Conservation (phyloP, 2,329 filamentous ascomycete species). For the Elsinoe fawcettii region DNA sequence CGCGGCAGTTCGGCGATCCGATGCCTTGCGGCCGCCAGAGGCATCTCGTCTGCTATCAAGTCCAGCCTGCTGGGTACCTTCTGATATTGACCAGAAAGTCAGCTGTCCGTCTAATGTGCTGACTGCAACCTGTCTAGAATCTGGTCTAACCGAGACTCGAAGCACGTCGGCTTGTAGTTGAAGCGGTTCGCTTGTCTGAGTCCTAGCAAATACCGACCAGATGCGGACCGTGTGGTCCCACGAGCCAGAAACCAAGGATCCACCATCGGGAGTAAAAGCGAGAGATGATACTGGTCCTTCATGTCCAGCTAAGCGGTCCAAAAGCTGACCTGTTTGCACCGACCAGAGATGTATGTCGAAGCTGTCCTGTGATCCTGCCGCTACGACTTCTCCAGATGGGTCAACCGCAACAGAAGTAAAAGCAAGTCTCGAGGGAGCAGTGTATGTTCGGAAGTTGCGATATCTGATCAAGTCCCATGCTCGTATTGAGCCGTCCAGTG, state of each 20-base stretch:
- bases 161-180: constrained; percentile 88
- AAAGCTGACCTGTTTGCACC: constrained; percentile 89
- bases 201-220: constrained; percentile 91
- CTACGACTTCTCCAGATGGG: constrained; percentile 90
- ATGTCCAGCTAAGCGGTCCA: constrained; percentile 84
- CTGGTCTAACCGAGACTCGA: constrained; percentile 76
- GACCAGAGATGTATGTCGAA: constrained; percentile 99
- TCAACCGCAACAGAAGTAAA: constrained; percentile 96
- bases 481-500: constrained; percentile 84
- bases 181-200: constrained; percentile 88
- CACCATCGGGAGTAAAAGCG: constrained; percentile 80
- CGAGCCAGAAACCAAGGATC: constrained; percentile 77
- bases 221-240: constrained; percentile 95
- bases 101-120: constrained; percentile 90
- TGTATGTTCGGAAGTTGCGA: constrained; percentile 95
- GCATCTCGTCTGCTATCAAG: constrained; percentile 87
- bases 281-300: constrained; percentile 87
- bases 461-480: constrained; percentile 96
- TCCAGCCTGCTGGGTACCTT: constrained; percentile 76
- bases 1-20: constrained; percentile 82
- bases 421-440: constrained; percentile 79
- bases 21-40: constrained; percentile 81
- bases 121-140: constrained; percentile 83
- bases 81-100: constrained; percentile 87
- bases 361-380: constrained; percentile 87